Percentiles rank a stretch among this genome's conserved stretches.
phyloP scores from a whole-genome alignment of 2,329 filamentous ascomycete species.

The Penicillium sp. region DNA sequence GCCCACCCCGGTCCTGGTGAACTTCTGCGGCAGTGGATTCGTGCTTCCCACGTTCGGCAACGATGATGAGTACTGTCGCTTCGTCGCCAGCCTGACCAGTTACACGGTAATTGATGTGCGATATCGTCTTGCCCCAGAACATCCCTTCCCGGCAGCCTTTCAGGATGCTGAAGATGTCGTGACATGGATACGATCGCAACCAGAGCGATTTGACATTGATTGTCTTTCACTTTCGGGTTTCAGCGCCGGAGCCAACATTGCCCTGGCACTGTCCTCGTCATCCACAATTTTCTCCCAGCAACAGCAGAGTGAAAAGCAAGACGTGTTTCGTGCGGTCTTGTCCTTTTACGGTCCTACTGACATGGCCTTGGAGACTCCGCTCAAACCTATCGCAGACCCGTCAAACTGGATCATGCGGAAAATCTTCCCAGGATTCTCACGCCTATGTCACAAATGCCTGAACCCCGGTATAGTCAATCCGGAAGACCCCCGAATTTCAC shows the following conservation, averaged over 20 bases:
- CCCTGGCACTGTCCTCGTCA: conserved; percentile 28
- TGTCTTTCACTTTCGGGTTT: conserved; percentile 40
- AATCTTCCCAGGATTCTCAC: conserved; percentile 24
- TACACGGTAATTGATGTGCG: conserved; percentile 37
- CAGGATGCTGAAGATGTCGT: conserved; percentile 39
- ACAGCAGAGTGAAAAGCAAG: background rate
- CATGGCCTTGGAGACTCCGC: conserved; percentile 13
- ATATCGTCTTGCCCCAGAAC: conserved; percentile 42
- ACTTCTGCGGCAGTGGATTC: conserved; percentile 33
- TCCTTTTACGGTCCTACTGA: conserved; percentile 33
- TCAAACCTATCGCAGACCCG: conserved; percentile 11
- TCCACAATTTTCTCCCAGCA: conserved; percentile 10
- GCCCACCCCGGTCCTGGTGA: conserved; percentile 25
- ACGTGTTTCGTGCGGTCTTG: conserved; percentile 25
- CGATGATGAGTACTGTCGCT: conserved; percentile 28
- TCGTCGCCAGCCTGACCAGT: conserved; percentile 19
- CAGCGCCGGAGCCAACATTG: conserved; percentile 43
- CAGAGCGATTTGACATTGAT: conserved; percentile 28
- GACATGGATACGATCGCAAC: conserved; percentile 30
- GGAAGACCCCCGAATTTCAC: conserved; percentile 27
- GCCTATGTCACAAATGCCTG: conserved; percentile 26
- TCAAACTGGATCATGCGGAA: conserved; percentile 21
- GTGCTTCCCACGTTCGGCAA: conserved; percentile 28
- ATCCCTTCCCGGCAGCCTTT: conserved; percentile 38
- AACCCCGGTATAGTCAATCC: conserved; percentile 4